Evolutionary conservation across 208 protist genomes (phyloP), one percentile per base, ranked within the genome.

Genomic region (Vickermania ingenoplastis): DNA sequence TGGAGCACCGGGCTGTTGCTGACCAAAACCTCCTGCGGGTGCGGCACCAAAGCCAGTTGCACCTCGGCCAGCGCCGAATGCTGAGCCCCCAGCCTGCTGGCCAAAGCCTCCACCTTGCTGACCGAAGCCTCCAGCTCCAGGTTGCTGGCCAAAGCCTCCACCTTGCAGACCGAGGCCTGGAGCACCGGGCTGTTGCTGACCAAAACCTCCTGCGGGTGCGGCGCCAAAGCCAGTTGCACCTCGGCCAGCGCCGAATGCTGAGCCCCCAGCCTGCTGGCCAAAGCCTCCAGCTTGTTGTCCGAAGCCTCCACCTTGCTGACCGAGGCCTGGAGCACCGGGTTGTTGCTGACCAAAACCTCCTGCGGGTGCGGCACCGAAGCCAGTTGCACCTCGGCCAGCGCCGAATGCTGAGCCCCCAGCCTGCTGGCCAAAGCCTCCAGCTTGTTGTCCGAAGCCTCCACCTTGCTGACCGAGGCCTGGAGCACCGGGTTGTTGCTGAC

Each of bases 31-130:
- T 31, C 72, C 73, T 13, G 48, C 68, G 59, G 13, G n/a, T n/a
- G n/a, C n/a, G n/a, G n/a, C n/a, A n/a, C n/a, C n/a, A n/a, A n/a
- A n/a, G n/a, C n/a, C n/a, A n/a, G n/a, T n/a, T n/a, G n/a, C n/a
- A n/a, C n/a, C n/a, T n/a, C n/a, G n/a, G n/a, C n/a, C n/a, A n/a
- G n/a, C n/a, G n/a, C n/a, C n/a, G n/a, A n/a, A n/a, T n/a, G n/a
- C n/a, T n/a, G n/a, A n/a, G n/a, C 56, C 54, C 21, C 13, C 52
- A 30, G 59, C 53, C 26, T 52, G 53, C 55, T 80, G 75, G 2
- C 75, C 77, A 65, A 86, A 87, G 22, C 63, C 81, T 41, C 71
- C 72, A 13, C 55, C 31, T n/a, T 36, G 63, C 27, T 82, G 75
- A 30, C 69, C 73, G 59, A 87, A 86, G n/a, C 72, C 79, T 49